Percentiles rank a stretch among this genome's conserved stretches.
Evolutionary conservation across 257 asterid genomes (phyloP).

Genomic region (Scutellaria baicalensis): DNA sequence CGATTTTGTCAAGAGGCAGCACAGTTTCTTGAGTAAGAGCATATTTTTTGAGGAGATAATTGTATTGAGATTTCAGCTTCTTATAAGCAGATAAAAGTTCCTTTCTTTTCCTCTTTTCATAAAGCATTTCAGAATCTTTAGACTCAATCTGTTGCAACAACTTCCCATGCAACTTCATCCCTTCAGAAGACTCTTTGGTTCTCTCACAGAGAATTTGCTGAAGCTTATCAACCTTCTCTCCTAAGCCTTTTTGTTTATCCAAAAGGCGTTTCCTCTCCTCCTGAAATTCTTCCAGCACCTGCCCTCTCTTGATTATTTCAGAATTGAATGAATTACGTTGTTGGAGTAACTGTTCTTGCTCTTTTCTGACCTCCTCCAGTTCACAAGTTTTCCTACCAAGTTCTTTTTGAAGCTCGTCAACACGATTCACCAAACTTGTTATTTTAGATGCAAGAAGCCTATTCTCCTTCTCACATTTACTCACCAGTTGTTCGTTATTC

Average conservation of each 20-base stretch:
- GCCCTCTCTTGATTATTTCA: constrained; percentile 43
- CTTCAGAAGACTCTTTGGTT: constrained; percentile 47
- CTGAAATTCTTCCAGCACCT: constrained; percentile 42
- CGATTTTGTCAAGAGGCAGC: constrained; percentile 29
- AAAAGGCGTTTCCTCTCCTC: constrained; percentile 51
- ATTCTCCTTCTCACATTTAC: constrained; percentile 40
- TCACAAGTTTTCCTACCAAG: constrained; percentile 31
- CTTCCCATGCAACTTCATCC: constrained; percentile 58
- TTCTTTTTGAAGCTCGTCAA: constrained; percentile 45
- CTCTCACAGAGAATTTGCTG: constrained; percentile 37
- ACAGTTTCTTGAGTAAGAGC: constrained; percentile 43
- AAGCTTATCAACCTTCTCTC: constrained; percentile 44
- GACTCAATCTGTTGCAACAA: constrained; percentile 64
- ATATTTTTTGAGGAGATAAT: constrained; percentile 37
- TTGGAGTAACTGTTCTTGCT: constrained; percentile 41
- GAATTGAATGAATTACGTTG: constrained; percentile 26
- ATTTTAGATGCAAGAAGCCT: constrained; percentile 32
- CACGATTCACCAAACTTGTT: constrained; percentile 20
- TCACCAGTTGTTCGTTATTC: constrained; percentile 36
- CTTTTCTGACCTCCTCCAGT: constrained; percentile 39
- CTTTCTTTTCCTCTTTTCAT: constrained; percentile 45
- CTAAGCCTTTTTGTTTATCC: constrained; percentile 41
- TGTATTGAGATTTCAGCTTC: constrained; percentile 64
- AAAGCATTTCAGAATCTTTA: constrained; percentile 52
- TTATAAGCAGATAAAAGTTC: constrained; percentile 34